These are phyloP conservation scores for Clarireedia sp. DNA, from an alignment of 2,329 filamentous ascomycete genomes.

Conservation along the genomic window DNA sequence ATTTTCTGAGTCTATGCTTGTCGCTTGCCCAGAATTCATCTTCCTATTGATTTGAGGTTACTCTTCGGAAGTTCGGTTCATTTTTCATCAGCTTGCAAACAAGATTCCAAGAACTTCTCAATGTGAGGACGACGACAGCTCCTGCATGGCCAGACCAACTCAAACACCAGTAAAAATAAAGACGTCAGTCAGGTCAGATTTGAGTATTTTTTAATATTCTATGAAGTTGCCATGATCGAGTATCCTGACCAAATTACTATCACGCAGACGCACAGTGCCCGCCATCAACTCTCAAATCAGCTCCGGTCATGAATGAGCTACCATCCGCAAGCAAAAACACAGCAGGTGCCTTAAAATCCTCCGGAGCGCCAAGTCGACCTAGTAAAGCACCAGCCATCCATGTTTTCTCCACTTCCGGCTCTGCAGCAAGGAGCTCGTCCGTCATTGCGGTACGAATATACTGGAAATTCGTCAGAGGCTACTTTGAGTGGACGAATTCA, in stretches of 20 bases:
- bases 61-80: too few species aligned
- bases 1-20: too few species aligned
- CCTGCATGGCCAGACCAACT: too few species aligned
- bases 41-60: too few species aligned
- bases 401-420: conserved; percentile 35
- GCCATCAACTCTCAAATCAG: conserved; percentile 38
- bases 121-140: too few species aligned
- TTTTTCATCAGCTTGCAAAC: too few species aligned
- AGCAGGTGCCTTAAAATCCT: conserved; percentile 61
- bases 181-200: too few species aligned
- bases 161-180: too few species aligned
- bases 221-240: too few species aligned
- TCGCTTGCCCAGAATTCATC: too few species aligned
- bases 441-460: conserved; percentile 43
- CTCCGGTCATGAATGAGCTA: conserved; percentile 35
- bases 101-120: too few species aligned
- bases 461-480: conserved; percentile 1
- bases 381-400: conserved; percentile 84
- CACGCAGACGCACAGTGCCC: conserved; percentile 36
- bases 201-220: too few species aligned
- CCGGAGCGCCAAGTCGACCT: conserved; percentile 53
- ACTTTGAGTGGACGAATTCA: neutral
- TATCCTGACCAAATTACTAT: neutral
- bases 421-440: conserved; percentile 35
- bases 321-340: conserved; percentile 49